phyloP scores from a whole-genome alignment of 2,329 filamentous ascomycete genomes.

The Talaromyces sp. region DNA sequence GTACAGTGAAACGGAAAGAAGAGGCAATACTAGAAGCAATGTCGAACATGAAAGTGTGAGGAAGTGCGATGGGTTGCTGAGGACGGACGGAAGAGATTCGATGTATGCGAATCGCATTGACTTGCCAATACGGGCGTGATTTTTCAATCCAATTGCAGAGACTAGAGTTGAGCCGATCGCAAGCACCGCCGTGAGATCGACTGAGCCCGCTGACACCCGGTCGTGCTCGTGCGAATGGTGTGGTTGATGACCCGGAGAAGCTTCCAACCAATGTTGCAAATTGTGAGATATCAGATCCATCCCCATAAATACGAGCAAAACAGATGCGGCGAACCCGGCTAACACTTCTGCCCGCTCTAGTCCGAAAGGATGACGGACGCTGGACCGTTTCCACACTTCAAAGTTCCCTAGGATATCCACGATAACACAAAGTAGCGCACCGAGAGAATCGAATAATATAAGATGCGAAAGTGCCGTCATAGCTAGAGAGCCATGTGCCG shows the following conservation, averaged over 20 bases:
- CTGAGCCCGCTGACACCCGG: constrained; percentile 66
- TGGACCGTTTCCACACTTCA: constrained; percentile 93
- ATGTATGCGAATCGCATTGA: constrained; percentile 85
- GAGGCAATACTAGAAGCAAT: constrained; percentile 74
- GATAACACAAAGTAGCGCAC: constrained; percentile 82
- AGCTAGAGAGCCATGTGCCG: constrained; percentile 78
- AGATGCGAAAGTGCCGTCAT: constrained; percentile 90
- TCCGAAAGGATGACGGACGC: constrained; percentile 87
- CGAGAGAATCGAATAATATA: constrained; percentile 91
- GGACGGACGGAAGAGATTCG: constrained; percentile 74
- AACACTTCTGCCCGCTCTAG: constrained; percentile 90
- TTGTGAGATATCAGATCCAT: constrained; percentile 94
- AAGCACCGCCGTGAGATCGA: constrained; percentile 77
- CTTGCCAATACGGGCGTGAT: constrained; percentile 87
- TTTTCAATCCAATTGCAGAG: constrained; percentile 81
- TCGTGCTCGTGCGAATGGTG: constrained; percentile 68
- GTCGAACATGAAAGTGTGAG: constrained; percentile 84
- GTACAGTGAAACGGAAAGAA: constrained; percentile 77
- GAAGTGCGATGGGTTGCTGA: constrained; percentile 93
- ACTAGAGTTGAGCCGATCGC: constrained; percentile 80
- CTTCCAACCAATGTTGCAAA: constrained; percentile 86
- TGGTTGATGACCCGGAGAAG: constrained; percentile 67
- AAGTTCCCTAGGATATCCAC: constrained; percentile 96
- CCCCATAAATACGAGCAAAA: constrained; percentile 95
- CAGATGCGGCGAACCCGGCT: constrained; percentile 91